Conservation (phyloP, 2,329 filamentous ascomycete species). For the Coccinonectria pachysandricola region DNA sequence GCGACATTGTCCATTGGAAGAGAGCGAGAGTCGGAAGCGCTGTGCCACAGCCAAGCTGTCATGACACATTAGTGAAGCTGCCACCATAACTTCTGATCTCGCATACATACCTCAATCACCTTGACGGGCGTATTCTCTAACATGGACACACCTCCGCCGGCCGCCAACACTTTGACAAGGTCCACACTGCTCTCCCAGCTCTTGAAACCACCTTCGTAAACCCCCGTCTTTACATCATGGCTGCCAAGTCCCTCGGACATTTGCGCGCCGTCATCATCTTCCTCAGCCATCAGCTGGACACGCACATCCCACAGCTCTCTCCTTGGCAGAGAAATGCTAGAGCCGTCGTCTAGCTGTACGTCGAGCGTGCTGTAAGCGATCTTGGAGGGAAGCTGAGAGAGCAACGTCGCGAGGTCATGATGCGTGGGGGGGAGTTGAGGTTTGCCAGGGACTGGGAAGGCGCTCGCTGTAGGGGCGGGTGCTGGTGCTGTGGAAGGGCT, state of each 20-base stretch:
- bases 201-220: constrained; percentile 84
- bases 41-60: constrained; percentile 69
- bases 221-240: constrained; percentile 68
- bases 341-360: constrained; percentile 47
- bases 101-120: constrained; percentile 43
- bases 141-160: constrained; percentile 26
- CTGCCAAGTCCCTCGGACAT: constrained; percentile 43
- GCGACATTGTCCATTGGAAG: constrained; percentile 48
- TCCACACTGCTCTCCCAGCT: constrained; percentile 83
- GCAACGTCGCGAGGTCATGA: constrained; percentile 40
- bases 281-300: constrained; percentile 70
- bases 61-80: no score
- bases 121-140: constrained; percentile 27
- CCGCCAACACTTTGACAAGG: constrained; percentile 56
- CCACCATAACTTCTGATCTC: no score
- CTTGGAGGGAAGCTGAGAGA: constrained; percentile 58
- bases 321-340: constrained; percentile 49
- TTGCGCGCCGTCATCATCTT: constrained; percentile 34
- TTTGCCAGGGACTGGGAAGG: constrained; percentile 53
- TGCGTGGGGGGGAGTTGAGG: constrained; percentile 44
- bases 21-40: constrained; percentile 63
- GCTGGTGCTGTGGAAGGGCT: constrained; percentile 9
- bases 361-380: constrained; percentile 56
- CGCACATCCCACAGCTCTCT: constrained; percentile 75
- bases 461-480: constrained; percentile 23